A percentile compares a stretch with the other conserved stretches of the same genome.
Conservation (phyloP, 768 basidiomycete genomes). For the Tricholoma hemisulphureum region DNA sequence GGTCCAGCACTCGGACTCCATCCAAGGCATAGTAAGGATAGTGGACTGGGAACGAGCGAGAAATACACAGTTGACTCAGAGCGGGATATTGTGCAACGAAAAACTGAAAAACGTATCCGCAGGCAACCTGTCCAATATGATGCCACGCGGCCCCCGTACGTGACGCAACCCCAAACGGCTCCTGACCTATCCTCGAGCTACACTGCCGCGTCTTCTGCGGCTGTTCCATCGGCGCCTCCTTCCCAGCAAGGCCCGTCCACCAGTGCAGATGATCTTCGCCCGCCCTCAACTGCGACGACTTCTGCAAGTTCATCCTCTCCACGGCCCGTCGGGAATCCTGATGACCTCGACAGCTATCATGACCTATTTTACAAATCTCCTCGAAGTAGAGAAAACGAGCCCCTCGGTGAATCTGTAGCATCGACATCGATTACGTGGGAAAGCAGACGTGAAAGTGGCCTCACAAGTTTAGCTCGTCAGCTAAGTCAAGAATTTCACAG, state of each 20-base stretch:
- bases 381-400: conserved; percentile 12
- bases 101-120: conserved; percentile 11
- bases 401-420: conserved; percentile 4
- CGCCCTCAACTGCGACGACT: conserved; percentile 12
- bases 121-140: conserved; percentile 39
- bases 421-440: conserved; percentile 22
- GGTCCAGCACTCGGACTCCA: conserved; percentile 56
- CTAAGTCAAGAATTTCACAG: conserved; percentile 50
- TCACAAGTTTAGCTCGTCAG: conserved; percentile 51
- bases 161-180: conserved; percentile 14
- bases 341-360: conserved; percentile 71
- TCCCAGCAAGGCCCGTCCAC: conserved; percentile 2
- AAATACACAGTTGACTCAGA: conserved; percentile 24
- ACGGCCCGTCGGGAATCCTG: conserved; percentile 54
- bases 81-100: conserved; percentile 8
- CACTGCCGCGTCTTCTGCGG: conserved; percentile 23
- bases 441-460: conserved; percentile 35
- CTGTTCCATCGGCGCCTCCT: conserved; percentile 8
- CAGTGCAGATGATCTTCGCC: conserved; percentile 4
- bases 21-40: conserved; percentile 31
- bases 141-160: conserved; percentile 27
- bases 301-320: conserved; percentile 41
- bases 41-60: conserved; percentile 50
- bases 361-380: conserved; percentile 69
- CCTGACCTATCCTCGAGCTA: conserved; percentile 18